These are phyloP conservation scores for Hypoxylon lienhwacheense DNA, from an alignment of 495 filamentous ascomycete species.

Conservation along the genomic window DNA sequence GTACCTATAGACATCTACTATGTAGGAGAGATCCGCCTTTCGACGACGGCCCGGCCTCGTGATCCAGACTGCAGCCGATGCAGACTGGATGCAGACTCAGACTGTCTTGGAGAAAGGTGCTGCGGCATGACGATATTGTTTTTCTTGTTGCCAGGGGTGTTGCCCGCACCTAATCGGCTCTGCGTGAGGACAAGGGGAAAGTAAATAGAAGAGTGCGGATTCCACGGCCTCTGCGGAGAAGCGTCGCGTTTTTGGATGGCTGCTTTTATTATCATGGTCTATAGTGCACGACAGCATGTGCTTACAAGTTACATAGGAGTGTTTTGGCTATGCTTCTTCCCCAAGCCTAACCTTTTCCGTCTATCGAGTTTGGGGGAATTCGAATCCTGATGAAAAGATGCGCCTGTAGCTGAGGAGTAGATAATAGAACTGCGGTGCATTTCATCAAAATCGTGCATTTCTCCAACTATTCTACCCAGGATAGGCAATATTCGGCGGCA, in stretches of 20 bases:
- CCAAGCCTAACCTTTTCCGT: slow-evolving; percentile 1
- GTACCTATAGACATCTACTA: too few relatives aligned
- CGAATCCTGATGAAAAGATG: slow-evolving; percentile 3
- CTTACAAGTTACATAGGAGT: too few relatives aligned
- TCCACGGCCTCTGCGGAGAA: slow-evolving; percentile 9
- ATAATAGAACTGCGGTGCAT: slow-evolving; percentile 11
- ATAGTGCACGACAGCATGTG: slow-evolving; percentile 21
- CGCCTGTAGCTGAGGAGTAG: slow-evolving; percentile 7
- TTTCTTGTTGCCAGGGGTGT: slow-evolving; percentile 11
- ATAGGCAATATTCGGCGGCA: slow-evolving; percentile 6
- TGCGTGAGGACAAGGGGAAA: background rate
- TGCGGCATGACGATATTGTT: slow-evolving; percentile 20
- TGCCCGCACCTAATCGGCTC: background rate
- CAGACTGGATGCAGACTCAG: slow-evolving; percentile 34
- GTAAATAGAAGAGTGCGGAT: slow-evolving; percentile 10
- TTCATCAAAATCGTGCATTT: slow-evolving; percentile 17
- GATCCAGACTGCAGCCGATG: slow-evolving; percentile 38
- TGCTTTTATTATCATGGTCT: too few relatives aligned
- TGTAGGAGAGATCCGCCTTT: too few relatives aligned
- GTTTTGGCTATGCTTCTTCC: slow-evolving; percentile 4
- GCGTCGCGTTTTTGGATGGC: background rate
- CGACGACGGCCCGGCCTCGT: slow-evolving; percentile 16
- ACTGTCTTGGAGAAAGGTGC: slow-evolving; percentile 23
- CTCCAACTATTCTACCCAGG: slow-evolving; percentile 21
- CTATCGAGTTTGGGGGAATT: slow-evolving; percentile 1